Evolutionary conservation across 2,329 filamentous ascomycete genomes (phyloP), one percentile per base, ranked within the genome.

Genomic region (Cercospora beticola): DNA sequence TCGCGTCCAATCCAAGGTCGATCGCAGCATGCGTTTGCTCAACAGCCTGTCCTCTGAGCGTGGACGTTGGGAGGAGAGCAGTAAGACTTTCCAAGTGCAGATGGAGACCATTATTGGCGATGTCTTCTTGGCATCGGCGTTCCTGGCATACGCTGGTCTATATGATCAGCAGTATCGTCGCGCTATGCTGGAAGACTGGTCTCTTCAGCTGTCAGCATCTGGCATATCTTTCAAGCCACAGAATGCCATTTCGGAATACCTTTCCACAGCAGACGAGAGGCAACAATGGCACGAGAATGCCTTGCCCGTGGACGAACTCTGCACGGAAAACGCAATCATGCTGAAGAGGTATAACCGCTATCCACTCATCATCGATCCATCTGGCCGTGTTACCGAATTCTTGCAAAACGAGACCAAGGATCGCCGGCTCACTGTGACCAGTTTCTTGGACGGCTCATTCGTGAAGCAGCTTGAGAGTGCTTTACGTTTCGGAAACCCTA

Each of bases 91-190:
- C 79, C 94, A 98, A 80, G 97, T 94, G 2, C 95, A 99, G 79
- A 98, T 99, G 78, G 92, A 92, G 80, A 99, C 95, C 2, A 88
- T 99, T 63, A 92, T 99, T 43, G 95, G 95, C 70, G 95, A 99
- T 78, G 94, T 97, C 61, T 86, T 99, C 69, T 90, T 97, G 62
- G 95, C 95, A n/a, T 93, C 96, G 5, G 96, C 94, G 8, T 98
- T 98, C 86, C 86, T 99, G 71, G 95, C 96, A 14, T 99, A 99
- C 81, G 93, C 92, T 77, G 95, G 95, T 81, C 89, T 98, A 62
- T 99, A 97, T 78, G 95, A 99, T 78, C 96, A 99, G 78, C 95
- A 95, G 69, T 98, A 97, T 88, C 90, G 95, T 78, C 97, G 97
- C 82, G 90, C 90, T 8, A 97, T 99, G 93, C 89, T 95, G 81